Evolutionary conservation across 2,329 filamentous ascomycete genomes (phyloP).

Genomic region (Fusarium falciforme): DNA sequence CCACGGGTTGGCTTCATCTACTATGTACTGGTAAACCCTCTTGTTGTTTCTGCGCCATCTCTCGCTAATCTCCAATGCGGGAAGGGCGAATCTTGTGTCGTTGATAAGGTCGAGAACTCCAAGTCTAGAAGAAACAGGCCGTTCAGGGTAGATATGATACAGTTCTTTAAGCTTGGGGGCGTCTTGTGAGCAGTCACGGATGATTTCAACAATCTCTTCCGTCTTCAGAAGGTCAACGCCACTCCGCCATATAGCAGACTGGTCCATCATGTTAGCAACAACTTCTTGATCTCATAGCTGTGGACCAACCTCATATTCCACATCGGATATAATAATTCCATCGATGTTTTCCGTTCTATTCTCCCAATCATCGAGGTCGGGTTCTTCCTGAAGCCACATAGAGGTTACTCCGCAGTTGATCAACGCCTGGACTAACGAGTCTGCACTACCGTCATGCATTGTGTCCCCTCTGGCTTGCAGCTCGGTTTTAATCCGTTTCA

Average conservation of each 20-base stretch:
- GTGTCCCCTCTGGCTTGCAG: background rate
- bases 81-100: conserved; percentile 47
- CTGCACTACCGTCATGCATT: background rate
- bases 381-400: conserved; percentile 55
- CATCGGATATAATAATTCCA: conserved; percentile 55
- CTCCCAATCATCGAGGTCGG: conserved; percentile 51
- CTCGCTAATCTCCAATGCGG: conserved; percentile 31
- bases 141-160: conserved; percentile 54
- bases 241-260: conserved; percentile 58
- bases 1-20: conserved; percentile 61
- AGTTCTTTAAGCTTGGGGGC: conserved; percentile 49
- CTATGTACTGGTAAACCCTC: conserved; percentile 52
- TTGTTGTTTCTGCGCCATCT: conserved; percentile 26
- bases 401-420: conserved; percentile 52
- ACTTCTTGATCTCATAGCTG: background rate
- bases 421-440: conserved; percentile 47
- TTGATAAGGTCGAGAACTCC: conserved; percentile 55
- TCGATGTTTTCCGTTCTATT: conserved; percentile 46
- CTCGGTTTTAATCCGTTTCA: background rate
- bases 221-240: conserved; percentile 52
- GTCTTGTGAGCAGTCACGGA: conserved; percentile 44
- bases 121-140: conserved; percentile 53
- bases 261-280: background rate
- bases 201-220: conserved; percentile 49
- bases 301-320: conserved; percentile 54